phyloP scores from a whole-genome alignment of 306 rosid species.

The Rosa rugosa region DNA sequence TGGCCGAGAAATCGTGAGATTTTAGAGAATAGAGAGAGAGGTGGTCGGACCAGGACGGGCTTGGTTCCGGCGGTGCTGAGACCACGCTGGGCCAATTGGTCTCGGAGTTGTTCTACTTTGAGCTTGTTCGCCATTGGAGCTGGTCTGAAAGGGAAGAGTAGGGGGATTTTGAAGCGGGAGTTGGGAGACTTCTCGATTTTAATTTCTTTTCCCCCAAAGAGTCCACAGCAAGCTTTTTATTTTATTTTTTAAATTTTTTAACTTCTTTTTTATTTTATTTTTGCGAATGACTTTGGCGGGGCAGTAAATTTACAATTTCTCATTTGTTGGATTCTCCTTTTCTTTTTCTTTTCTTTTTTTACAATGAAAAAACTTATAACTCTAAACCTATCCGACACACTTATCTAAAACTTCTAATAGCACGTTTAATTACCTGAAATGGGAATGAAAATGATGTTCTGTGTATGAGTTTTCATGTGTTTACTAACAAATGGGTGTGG shows the following conservation, averaged over 20 bases:
- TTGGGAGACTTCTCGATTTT: not conserved
- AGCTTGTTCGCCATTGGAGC: conserved; percentile 59
- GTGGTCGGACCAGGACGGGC: conserved; percentile 49
- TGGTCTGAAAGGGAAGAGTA: not conserved
- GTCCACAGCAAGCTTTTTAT: not conserved
- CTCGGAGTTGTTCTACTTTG: conserved; percentile 72
- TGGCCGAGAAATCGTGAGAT: not conserved
- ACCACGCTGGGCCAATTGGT: conserved; percentile 67
- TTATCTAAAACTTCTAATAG: no score
- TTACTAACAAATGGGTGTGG: no score
- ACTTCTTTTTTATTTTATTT: not conserved
- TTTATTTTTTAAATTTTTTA: not conserved
- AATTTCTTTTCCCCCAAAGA: not conserved
- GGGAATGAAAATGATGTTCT: no score
- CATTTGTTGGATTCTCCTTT: no score
- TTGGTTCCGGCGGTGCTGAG: conserved; percentile 66
- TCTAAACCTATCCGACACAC: no score
- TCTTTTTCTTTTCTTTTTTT: no score
- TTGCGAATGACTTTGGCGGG: not conserved
- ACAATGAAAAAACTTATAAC: no score
- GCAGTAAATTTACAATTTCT: no score
- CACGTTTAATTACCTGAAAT: no score
- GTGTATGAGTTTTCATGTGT: no score
- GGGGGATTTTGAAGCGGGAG: conserved; percentile 4
- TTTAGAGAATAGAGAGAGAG: not conserved